These are phyloP conservation scores for Hirsutella rhossiliensis DNA, from an alignment of 2,329 filamentous ascomycete genomes.

Conservation along the genomic window DNA sequence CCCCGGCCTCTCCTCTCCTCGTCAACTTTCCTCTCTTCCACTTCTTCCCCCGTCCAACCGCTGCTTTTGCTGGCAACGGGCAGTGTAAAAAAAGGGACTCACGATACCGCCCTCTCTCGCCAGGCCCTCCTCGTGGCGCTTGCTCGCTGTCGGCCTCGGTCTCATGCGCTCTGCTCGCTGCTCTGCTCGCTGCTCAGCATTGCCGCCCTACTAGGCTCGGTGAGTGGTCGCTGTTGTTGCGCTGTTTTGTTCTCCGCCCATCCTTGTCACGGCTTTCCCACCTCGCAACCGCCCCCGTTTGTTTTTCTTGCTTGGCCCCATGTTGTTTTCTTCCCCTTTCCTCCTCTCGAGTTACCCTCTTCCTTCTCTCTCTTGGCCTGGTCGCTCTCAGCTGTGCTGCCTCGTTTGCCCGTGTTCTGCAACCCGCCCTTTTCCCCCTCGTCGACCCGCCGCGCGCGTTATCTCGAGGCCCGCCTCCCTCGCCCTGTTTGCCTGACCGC, in stretches of 20 bases:
- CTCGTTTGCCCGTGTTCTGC: neutral
- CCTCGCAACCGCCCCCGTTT: conserved; percentile 1
- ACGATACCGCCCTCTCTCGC: neutral
- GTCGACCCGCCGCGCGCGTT: neutral
- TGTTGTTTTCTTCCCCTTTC: neutral
- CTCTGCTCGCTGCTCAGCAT: neutral
- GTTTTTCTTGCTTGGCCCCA: neutral
- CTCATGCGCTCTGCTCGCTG: neutral
- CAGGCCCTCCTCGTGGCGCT: neutral
- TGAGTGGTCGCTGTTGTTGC: conserved; percentile 4
- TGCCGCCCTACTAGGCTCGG: neutral
- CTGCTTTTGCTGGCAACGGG: neutral
- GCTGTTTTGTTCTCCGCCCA: conserved; percentile 4
- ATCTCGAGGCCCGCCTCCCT: neutral
- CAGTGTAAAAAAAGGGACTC: neutral
- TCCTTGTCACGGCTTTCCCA: conserved; percentile 2
- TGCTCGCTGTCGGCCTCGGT: neutral
- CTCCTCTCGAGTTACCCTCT: neutral
- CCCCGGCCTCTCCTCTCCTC: neutral
- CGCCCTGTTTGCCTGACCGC: neutral
- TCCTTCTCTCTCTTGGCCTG: neutral
- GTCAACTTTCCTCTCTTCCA: neutral
- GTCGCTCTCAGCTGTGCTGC: neutral
- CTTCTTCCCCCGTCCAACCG: neutral
- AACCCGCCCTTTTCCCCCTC: no score